phyloP scores from a whole-genome alignment of 352 stramenopile species.

The Pythium biforme region DNA sequence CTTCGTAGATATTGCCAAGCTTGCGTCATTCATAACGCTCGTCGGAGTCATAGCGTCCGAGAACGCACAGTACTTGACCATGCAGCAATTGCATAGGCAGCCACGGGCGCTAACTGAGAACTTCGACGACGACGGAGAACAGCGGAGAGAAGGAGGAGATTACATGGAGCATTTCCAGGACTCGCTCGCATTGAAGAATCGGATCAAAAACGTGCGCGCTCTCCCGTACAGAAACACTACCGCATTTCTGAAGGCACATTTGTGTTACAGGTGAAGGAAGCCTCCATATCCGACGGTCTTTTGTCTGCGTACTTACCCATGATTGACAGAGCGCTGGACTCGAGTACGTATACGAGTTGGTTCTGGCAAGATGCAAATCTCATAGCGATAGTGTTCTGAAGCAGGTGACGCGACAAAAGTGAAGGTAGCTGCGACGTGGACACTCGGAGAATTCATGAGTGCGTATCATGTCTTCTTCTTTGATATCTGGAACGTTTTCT shows the following conservation, averaged over 20 bases:
- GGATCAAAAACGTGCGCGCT: constrained; percentile 16
- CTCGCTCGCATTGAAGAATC: constrained; percentile 10
- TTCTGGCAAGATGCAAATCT: background rate
- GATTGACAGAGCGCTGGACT: constrained; percentile 14
- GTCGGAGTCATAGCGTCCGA: constrained; percentile 23
- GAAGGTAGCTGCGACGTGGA: constrained; percentile 20
- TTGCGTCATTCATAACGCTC: constrained; percentile 20
- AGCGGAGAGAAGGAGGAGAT: background rate
- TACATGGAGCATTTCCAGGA: constrained; percentile 27
- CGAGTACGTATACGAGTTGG: constrained; percentile 1
- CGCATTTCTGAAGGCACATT: background rate
- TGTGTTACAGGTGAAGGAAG: constrained; percentile 21
- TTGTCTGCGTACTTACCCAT: constrained; percentile 27
- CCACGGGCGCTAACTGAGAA: background rate
- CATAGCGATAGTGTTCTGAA: background rate
- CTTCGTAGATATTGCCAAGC: constrained; percentile 1
- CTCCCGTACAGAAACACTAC: background rate
- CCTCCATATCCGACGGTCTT: constrained; percentile 22
- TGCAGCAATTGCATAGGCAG: background rate
- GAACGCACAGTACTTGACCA: constrained; percentile 14
- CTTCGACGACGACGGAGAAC: background rate
- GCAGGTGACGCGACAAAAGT: constrained; percentile 4
- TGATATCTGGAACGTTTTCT: background rate
- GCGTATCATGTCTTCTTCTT: background rate
- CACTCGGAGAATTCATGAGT: constrained; percentile 35